Conservation (phyloP, 345 rosid genomes). For the Heritiera fomes region DNA sequence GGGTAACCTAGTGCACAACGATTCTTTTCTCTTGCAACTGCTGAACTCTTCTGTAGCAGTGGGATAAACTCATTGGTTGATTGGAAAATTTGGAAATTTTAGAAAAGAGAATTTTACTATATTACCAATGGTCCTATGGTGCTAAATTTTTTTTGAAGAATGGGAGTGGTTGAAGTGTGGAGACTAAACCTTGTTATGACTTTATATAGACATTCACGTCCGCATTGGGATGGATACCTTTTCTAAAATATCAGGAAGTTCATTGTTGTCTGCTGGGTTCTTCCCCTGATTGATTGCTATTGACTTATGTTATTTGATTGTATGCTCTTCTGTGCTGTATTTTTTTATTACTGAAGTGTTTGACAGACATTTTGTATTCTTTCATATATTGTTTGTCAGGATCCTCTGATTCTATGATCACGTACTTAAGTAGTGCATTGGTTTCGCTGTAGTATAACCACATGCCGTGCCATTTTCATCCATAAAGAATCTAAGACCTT, state of each 20-base stretch:
- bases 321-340: not conserved
- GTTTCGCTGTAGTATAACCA: conserved; percentile 15
- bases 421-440: conserved; percentile 45
- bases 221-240: not conserved
- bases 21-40: too few relatives aligned
- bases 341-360: not conserved
- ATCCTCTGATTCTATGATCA: conserved; percentile 98
- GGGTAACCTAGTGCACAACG: too few relatives aligned
- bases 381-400: conserved; percentile 97
- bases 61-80: not conserved
- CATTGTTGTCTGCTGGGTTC: conserved; percentile 1
- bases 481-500: conserved; percentile 20
- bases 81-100: too few relatives aligned
- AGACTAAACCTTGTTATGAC: not conserved
- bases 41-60: too few relatives aligned
- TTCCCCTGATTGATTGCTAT: conserved; percentile 8
- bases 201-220: not conserved
- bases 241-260: not conserved
- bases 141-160: not conserved
- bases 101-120: not conserved
- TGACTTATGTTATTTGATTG: not conserved
- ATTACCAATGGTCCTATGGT: not conserved
- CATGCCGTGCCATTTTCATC: conserved; percentile 10
- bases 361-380: conserved; percentile 26
- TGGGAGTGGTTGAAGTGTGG: not conserved